Conservation (phyloP, 2,329 filamentous ascomycete species). For the Diaporthe eres region DNA sequence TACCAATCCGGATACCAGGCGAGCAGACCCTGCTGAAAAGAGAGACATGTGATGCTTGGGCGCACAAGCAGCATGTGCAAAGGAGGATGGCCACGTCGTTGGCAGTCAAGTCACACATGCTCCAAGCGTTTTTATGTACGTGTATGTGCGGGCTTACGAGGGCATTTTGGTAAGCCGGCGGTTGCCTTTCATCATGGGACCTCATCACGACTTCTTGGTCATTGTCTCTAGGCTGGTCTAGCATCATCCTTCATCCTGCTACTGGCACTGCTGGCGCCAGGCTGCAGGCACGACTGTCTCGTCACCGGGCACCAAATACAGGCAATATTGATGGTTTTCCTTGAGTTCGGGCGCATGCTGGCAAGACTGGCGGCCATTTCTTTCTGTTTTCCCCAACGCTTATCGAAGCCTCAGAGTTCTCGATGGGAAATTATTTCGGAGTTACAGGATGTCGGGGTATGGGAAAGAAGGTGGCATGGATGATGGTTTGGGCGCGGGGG, state of each 20-base stretch:
- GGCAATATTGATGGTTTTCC: not conserved
- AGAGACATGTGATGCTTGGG: not conserved
- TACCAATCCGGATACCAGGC: conserved; percentile 1
- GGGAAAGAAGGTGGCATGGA: not conserved
- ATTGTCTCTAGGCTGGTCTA: not conserved
- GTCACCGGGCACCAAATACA: not conserved
- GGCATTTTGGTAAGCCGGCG: not conserved
- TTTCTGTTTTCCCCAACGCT: not conserved
- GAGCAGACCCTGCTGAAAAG: not conserved
- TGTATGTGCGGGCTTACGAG: not conserved
- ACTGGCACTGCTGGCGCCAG: not conserved
- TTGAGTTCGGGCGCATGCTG: not conserved
- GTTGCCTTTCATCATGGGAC: too few species aligned
- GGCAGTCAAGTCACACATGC: not conserved
- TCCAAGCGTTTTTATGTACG: not conserved
- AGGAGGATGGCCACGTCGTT: too few species aligned
- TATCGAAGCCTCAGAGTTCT: not conserved
- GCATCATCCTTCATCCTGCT: not conserved
- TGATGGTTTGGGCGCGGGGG: not conserved
- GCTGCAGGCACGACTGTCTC: not conserved
- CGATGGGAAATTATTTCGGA: not conserved
- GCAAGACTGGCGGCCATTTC: not conserved
- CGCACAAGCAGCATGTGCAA: not conserved
- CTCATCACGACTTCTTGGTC: not conserved
- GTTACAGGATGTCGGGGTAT: conserved; percentile 3